phyloP scores from a whole-genome alignment of 805 yeast genomes.

The Yarrowia sp. region DNA sequence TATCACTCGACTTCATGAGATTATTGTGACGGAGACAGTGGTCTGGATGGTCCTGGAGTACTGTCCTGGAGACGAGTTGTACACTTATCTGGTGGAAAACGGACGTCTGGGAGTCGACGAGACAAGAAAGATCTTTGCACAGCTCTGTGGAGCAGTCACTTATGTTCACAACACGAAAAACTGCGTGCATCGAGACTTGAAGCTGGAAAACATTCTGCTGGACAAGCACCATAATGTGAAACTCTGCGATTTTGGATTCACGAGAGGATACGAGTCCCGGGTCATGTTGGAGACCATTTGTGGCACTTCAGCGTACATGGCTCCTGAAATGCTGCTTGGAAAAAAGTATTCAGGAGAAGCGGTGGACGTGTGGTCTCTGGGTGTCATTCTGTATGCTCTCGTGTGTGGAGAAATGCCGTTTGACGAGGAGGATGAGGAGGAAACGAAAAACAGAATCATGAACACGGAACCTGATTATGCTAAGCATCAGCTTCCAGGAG shows the following conservation, averaged over 20 bases:
- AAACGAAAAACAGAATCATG: constrained; percentile 55
- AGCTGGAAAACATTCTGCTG: constrained; percentile 69
- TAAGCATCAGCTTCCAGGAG: constrained; percentile 34
- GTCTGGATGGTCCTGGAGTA: constrained; percentile 90
- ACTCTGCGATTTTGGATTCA: constrained; percentile 91
- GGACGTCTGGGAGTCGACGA: constrained; percentile 35
- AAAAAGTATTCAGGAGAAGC: constrained; percentile 72
- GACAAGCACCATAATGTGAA: constrained; percentile 81
- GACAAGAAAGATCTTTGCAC: constrained; percentile 32
- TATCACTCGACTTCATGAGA: constrained; percentile 81
- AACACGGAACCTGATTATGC: constrained; percentile 40
- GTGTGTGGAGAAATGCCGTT: constrained; percentile 87
- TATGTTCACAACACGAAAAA: constrained; percentile 69
- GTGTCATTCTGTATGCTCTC: constrained; percentile 82
- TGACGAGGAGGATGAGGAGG: constrained; percentile 71
- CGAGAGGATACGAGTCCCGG: constrained; percentile 66
- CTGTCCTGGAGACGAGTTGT: constrained; percentile 58
- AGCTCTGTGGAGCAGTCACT: constrained; percentile 58
- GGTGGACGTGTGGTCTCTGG: constrained; percentile 89
- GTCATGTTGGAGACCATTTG: constrained; percentile 74
- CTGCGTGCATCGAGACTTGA: constrained; percentile 79
- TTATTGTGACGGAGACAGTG: constrained; percentile 71
- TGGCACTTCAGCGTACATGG: constrained; percentile 95
- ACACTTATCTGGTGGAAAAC: constrained; percentile 37
- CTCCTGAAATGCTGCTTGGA: constrained; percentile 79